Percentiles rank a stretch among this genome's conserved stretches.
Evolutionary conservation across 2,329 filamentous ascomycete species (phyloP).

Genomic region (Didymella keratinophila): DNA sequence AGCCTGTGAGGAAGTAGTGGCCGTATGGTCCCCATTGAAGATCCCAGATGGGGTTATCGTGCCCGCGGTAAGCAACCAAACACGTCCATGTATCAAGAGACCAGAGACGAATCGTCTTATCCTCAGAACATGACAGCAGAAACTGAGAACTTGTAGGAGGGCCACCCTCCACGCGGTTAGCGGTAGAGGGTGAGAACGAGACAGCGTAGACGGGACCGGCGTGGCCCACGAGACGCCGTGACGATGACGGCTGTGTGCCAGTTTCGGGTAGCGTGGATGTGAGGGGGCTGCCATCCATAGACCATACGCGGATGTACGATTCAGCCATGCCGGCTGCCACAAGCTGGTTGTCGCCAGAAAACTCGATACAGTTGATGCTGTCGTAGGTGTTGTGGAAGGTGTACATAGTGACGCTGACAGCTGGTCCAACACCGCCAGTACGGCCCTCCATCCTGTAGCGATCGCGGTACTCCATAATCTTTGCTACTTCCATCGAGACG

Average conservation of each 20-base stretch:
- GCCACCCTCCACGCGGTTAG: slow-evolving; percentile 56
- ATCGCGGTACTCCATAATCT: slow-evolving; percentile 90
- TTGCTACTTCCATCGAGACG: slow-evolving; percentile 92
- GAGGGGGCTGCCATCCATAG: slow-evolving; percentile 83
- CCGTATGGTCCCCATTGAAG: slow-evolving; percentile 90
- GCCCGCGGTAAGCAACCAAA: slow-evolving; percentile 91
- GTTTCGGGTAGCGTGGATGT: slow-evolving; percentile 67
- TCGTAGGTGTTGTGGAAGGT: slow-evolving; percentile 98
- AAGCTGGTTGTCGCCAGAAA: slow-evolving; percentile 87
- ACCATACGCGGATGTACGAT: slow-evolving; percentile 96
- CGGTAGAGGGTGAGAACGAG: slow-evolving; percentile 79
- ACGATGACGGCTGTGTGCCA: slow-evolving; percentile 68
- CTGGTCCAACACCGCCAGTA: slow-evolving; percentile 82
- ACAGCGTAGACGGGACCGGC: slow-evolving; percentile 88
- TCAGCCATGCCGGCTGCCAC: slow-evolving; percentile 90
- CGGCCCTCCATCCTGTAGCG: slow-evolving; percentile 86
- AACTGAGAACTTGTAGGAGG: slow-evolving; percentile 72
- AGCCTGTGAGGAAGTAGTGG: slow-evolving; percentile 90
- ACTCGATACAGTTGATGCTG: slow-evolving; percentile 91
- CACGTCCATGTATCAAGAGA: slow-evolving; percentile 91
- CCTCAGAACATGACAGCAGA: slow-evolving; percentile 85
- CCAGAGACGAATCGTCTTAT: slow-evolving; percentile 91
- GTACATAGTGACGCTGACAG: slow-evolving; percentile 93
- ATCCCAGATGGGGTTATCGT: slow-evolving; percentile 88
- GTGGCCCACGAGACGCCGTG: slow-evolving; percentile 82